Evolutionary conservation across 2,329 filamentous ascomycete genomes (phyloP), one percentile per base, ranked within the genome.

Genomic region (Colletotrichum kahawae): DNA sequence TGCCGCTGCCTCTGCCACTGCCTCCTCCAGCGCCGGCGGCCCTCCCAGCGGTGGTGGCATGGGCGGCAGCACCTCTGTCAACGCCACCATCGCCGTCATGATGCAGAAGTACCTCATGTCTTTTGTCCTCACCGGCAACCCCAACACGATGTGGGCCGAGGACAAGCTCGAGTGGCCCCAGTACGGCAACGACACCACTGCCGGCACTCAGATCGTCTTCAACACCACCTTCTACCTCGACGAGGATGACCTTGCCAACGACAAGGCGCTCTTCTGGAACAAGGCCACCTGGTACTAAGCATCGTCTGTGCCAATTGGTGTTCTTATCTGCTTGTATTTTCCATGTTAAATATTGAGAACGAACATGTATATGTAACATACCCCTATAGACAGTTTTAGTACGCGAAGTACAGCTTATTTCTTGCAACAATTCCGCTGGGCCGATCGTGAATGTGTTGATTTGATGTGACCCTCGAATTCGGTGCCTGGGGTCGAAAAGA

Each of bases 91-190:
- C 4, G 68, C 68, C 16, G 60, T 71, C 48, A 71, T 71, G 59
- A 71, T 71, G 68, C 68, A 71, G 43, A 71, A 71, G 48, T 71
- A 71, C 18, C 60, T 71, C n/a, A 48, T 66, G 12, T 71, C 60
- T 2, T 71, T 59, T 12, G 68, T 66, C 2, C 33, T 71, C 5
- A 66, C 68, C 13, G 68, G 68, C 3, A 66, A 71, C 33, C 68
- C 68, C 18, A 71, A 57, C 60, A 65, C 68, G 13, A 54, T 36
- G 43, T 71, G 60, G 67, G 21, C 68, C 33, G 60, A 71, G 60
- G 60, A 71, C 31, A 71, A 59, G 48, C 60, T 71, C 3, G 68
- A 66, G 68, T 66, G 68, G 68, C 68, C 68, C 31, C 68, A 66
- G 60, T 71, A 71, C 59, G 68, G 68, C 60, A 71, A 66, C 24